Percentiles rank a stretch among this genome's conserved stretches.
Conservation (phyloP, 23 red algal genomes). For the Gracilariopsis chorda region DNA sequence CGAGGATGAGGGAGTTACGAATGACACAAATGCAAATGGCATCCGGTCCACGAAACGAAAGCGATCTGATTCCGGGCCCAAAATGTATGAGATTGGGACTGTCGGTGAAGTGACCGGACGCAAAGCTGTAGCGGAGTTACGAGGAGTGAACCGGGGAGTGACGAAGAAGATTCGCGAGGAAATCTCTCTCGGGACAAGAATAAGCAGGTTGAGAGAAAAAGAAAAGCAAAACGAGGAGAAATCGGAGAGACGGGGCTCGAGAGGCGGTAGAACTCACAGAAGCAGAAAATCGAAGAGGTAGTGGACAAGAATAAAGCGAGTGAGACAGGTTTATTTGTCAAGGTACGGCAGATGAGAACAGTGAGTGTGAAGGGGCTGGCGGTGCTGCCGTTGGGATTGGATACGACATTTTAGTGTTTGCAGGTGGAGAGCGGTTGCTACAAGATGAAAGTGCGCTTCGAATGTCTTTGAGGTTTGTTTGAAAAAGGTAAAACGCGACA, state of each 20-base stretch:
- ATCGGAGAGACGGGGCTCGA: background rate
- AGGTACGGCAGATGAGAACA: background rate
- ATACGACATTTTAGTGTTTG: too few species aligned
- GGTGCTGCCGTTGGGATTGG: too few species aligned
- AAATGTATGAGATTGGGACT: constrained; percentile 38
- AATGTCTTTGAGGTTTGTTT: too few species aligned
- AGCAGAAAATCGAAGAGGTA: background rate
- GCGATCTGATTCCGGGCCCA: background rate
- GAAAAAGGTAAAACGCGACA: too few species aligned
- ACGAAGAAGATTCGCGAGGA: background rate
- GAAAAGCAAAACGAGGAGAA: background rate
- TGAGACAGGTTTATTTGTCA: background rate
- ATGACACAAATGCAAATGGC: background rate
- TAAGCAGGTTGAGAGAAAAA: background rate
- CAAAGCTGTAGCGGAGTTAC: background rate
- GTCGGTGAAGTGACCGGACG: background rate
- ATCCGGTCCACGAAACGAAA: background rate
- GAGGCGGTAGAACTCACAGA: background rate
- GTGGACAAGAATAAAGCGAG: background rate
- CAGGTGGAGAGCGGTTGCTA: too few species aligned
- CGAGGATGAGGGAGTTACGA: background rate
- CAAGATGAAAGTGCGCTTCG: too few species aligned
- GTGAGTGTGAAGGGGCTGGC: background rate
- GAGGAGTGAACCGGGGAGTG: background rate
- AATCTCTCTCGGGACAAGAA: background rate